A percentile compares a stretch with the other conserved stretches of the same genome.
These are phyloP conservation scores for Magnusiomyces tetraspermus DNA, from an alignment of 1,139 yeast species.

Conservation along the genomic window DNA sequence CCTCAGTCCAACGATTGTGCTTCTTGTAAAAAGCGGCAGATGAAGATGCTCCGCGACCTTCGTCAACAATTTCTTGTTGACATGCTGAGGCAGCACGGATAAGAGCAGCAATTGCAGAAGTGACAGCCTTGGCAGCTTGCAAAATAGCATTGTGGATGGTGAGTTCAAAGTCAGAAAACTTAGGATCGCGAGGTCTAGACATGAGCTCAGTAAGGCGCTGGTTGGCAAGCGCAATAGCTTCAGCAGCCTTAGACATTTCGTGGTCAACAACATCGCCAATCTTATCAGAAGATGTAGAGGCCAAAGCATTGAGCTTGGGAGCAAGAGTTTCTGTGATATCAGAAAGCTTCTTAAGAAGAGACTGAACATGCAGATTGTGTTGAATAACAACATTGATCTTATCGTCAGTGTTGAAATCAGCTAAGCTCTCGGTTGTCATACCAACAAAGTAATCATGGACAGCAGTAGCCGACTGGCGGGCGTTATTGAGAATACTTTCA, in stretches of 20 bases:
- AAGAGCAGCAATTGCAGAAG: slow-evolving; percentile 65
- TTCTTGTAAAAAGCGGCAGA: slow-evolving; percentile 75
- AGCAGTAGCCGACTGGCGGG: slow-evolving; percentile 51
- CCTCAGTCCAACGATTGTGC: slow-evolving; percentile 91
- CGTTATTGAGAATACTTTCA: slow-evolving; percentile 41
- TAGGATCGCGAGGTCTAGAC: slow-evolving; percentile 42
- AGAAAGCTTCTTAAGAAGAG: slow-evolving; percentile 52
- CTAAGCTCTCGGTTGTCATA: slow-evolving; percentile 46
- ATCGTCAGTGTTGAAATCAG: slow-evolving; percentile 47
- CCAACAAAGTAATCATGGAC: slow-evolving; percentile 56
- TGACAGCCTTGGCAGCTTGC: slow-evolving; percentile 72
- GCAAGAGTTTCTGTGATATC: slow-evolving; percentile 50
- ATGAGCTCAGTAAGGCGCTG: slow-evolving; percentile 48
- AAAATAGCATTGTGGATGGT: slow-evolving; percentile 73
- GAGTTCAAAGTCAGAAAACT: slow-evolving; percentile 48
- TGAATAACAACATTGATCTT: slow-evolving; percentile 69
- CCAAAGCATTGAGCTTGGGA: slow-evolving; percentile 35
- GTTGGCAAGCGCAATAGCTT: slow-evolving; percentile 59
- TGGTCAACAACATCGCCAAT: slow-evolving; percentile 60
- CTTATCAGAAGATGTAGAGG: slow-evolving; percentile 46
- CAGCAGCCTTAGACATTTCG: slow-evolving; percentile 66
- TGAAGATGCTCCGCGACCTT: slow-evolving; percentile 57
- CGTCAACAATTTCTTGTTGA: slow-evolving; percentile 71
- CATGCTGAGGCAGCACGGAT: slow-evolving; percentile 73
- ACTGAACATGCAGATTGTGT: slow-evolving; percentile 67